These are phyloP conservation scores for Lenzites betulinus DNA, from an alignment of 768 basidiomycete species.

Conservation along the genomic window DNA sequence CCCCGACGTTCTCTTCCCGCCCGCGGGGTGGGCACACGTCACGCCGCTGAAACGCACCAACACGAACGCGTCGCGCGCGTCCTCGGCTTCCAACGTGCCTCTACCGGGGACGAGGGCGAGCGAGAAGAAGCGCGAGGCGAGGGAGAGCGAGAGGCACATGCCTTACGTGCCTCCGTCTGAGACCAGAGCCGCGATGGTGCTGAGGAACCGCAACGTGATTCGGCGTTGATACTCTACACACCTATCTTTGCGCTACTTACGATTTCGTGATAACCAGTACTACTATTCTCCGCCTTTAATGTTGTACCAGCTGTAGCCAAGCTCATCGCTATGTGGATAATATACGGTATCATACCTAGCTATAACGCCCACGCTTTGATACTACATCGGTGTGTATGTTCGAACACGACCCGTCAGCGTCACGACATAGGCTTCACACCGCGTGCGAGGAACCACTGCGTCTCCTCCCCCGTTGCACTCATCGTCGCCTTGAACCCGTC, in stretches of 20 bases:
- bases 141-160: background rate
- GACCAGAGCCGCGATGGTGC: conserved; percentile 15
- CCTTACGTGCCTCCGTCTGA: conserved; percentile 19
- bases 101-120: conserved; percentile 22
- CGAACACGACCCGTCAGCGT: too few species aligned
- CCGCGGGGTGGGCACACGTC: background rate
- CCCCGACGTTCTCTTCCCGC: background rate
- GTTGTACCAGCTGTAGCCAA: too few species aligned
- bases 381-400: too few species aligned
- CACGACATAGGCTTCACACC: conserved; percentile 13
- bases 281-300: too few species aligned
- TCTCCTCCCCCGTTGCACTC: conserved; percentile 35
- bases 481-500: conserved; percentile 38
- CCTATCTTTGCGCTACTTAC: background rate
- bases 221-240: background rate
- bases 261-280: too few species aligned
- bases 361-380: too few species aligned
- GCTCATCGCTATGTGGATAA: too few species aligned
- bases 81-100: conserved; percentile 18
- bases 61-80: conserved; percentile 3
- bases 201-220: conserved; percentile 1
- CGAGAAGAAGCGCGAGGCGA: conserved; percentile 14
- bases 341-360: too few species aligned
- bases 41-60: background rate
- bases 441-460: conserved; percentile 54